Conservation (phyloP, 306 rosid genomes). For the Pyrus communis region DNA sequence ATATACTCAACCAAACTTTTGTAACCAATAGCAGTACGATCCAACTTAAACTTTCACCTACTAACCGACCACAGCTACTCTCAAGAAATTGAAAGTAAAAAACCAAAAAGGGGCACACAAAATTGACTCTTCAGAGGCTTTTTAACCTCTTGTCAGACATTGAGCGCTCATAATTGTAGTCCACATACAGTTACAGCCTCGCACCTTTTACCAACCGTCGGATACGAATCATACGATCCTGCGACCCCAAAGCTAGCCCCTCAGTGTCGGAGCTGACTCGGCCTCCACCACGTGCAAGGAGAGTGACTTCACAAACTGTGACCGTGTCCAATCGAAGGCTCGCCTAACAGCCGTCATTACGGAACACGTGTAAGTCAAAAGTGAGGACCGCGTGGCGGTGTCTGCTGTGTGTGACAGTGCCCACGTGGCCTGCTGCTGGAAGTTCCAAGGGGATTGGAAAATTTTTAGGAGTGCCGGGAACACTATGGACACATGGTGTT, state of each 20-base stretch:
- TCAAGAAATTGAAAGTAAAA: not conserved
- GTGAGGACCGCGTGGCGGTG: constrained; percentile 17
- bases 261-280: not conserved
- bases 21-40: not conserved
- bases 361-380: constrained; percentile 35
- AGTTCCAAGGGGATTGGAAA: not conserved
- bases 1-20: not conserved
- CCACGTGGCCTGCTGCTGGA: constrained; percentile 12
- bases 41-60: not conserved
- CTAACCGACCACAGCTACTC: not conserved
- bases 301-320: not conserved
- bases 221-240: not conserved
- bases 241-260: not conserved
- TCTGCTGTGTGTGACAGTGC: not conserved
- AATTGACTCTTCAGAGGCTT: not conserved
- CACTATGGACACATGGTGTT: too few species aligned
- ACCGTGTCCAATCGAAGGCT: not conserved
- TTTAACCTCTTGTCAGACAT: not conserved
- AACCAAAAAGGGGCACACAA: not conserved
- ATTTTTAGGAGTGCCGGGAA: too few species aligned
- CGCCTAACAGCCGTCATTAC: constrained; percentile 16
- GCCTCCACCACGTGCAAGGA: not conserved
- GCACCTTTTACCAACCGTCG: not conserved
- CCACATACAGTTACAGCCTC: not conserved
- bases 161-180: not conserved